These are phyloP conservation scores for Ceratobasidium theobromae DNA, from an alignment of 1,284 basidiomycete genomes.

Conservation along the genomic window DNA sequence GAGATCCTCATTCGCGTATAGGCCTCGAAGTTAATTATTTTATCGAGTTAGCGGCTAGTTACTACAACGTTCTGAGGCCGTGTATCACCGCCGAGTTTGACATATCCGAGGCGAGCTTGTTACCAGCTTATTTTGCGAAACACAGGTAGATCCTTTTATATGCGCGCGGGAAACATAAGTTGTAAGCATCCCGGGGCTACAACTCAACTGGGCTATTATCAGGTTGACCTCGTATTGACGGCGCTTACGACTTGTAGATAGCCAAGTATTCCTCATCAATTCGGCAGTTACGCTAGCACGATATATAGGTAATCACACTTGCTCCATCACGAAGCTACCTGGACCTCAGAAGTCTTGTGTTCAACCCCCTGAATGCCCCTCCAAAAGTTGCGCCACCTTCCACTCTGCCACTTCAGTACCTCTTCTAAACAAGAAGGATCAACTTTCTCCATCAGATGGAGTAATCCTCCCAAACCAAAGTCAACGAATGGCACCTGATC, in stretches of 20 bases:
- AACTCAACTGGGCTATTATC: too few species aligned
- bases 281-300: too few species aligned
- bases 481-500: neutral
- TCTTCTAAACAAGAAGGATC: neutral
- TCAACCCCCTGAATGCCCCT: neutral
- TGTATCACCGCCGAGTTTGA: conserved; percentile 88
- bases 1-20: conserved; percentile 96
- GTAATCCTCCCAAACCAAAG: neutral
- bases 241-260: too few species aligned
- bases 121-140: conserved; percentile 85
- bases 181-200: too few species aligned
- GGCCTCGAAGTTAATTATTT: conserved; percentile 94
- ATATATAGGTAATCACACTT: too few species aligned
- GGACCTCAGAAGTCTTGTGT: neutral
- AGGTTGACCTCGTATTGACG: too few species aligned
- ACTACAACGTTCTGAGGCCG: conserved; percentile 89
- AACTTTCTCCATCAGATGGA: neutral
- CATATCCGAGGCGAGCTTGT: conserved; percentile 90
- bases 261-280: too few species aligned
- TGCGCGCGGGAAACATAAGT: conserved; percentile 93
- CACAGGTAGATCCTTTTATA: conserved; percentile 82
- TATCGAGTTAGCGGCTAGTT: conserved; percentile 97
- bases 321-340: too few species aligned
- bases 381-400: conserved; percentile 4
- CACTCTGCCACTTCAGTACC: neutral